Evolutionary conservation across 2,329 filamentous ascomycete species (phyloP).

Genomic region (Cercospora sojina): DNA sequence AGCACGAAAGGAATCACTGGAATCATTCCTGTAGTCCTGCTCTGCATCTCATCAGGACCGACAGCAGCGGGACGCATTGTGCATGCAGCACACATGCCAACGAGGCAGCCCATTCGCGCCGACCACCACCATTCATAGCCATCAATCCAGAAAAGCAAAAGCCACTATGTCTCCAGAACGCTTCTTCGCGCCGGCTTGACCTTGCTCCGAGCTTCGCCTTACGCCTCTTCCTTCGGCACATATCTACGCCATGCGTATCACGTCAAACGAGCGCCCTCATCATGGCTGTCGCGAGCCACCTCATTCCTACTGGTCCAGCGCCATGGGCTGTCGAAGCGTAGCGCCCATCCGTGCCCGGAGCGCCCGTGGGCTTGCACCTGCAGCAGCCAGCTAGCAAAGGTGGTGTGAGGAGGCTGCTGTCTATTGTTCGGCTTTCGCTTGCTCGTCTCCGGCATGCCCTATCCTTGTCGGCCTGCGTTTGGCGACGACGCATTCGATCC

Average conservation of each 20-base stretch:
- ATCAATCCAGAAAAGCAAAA: background rate
- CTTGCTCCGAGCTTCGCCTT: background rate
- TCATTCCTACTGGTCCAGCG: conserved; percentile 1
- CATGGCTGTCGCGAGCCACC: background rate
- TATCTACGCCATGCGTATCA: conserved; percentile 1
- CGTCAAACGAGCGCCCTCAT: background rate
- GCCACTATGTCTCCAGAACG: background rate
- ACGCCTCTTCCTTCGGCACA: conserved; percentile 5
- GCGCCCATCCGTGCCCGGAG: background rate
- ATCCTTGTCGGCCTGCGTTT: background rate
- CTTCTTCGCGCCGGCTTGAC: background rate
- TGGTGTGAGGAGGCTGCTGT: background rate
- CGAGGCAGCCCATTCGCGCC: background rate
- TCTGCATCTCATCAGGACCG: background rate
- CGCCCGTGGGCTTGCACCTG: conserved; percentile 2
- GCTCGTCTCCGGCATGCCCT: background rate
- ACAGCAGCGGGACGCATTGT: background rate
- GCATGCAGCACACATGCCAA: background rate
- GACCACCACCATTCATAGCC: background rate
- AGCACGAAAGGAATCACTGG: background rate
- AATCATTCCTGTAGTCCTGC: background rate
- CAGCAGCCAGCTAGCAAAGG: background rate
- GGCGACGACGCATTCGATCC: background rate
- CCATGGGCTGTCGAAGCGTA: background rate
- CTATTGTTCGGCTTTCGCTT: background rate